Percentiles rank a stretch among this genome's conserved stretches.
phyloP scores from a whole-genome alignment of 129 eudicot species.

The Heracleum sosnowskyi region DNA sequence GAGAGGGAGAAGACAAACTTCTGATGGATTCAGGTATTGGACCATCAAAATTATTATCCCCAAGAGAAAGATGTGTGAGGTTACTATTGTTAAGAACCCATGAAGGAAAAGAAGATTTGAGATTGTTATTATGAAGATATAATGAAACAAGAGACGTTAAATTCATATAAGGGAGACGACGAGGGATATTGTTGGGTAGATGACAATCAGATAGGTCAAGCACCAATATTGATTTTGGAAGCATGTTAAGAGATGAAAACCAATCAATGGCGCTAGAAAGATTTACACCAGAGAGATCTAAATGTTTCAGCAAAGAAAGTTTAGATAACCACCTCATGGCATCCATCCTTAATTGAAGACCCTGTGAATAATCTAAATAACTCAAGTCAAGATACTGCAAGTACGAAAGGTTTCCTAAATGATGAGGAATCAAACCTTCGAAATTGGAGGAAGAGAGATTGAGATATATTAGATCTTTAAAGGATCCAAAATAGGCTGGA shows the following conservation, averaged over 20 bases:
- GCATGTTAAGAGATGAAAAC: background rate
- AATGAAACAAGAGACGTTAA: background rate
- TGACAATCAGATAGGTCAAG: background rate
- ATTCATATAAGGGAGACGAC: background rate
- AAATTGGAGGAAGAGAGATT: background rate
- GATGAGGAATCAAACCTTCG: background rate
- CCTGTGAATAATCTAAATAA: background rate
- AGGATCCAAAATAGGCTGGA: background rate
- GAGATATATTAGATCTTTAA: background rate
- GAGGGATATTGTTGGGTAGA: background rate
- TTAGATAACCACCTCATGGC: background rate
- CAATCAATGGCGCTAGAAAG: background rate
- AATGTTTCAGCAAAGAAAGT: background rate
- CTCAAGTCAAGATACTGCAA: background rate
- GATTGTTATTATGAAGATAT: background rate
- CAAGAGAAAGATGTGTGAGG: background rate
- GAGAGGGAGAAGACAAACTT: background rate
- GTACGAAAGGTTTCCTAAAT: background rate
- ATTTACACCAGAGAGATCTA: background rate
- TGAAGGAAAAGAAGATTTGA: background rate
- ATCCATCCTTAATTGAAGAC: background rate
- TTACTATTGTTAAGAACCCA: background rate
- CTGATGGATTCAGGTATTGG: background rate
- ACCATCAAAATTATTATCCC: background rate
- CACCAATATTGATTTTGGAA: background rate